phyloP scores from a whole-genome alignment of 805 yeast genomes.

The Saturnispora zaruensis region DNA sequence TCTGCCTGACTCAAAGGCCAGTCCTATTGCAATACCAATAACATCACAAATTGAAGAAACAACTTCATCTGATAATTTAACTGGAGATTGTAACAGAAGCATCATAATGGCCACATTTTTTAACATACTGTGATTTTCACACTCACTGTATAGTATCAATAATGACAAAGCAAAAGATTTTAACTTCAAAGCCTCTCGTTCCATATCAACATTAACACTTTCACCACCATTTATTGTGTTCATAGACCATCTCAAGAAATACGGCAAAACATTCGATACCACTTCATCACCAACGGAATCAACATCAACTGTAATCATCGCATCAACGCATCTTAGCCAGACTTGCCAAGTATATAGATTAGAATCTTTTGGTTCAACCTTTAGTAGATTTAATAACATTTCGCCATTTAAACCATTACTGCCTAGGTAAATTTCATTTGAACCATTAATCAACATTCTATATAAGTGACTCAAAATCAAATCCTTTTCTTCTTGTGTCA shows the following conservation, averaged over 20 bases:
- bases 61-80: slow-evolving; percentile 30
- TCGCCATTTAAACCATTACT: slow-evolving; percentile 14
- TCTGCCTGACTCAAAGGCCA: slow-evolving; percentile 33
- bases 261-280: slow-evolving; percentile 25
- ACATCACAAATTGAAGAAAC: slow-evolving; percentile 39
- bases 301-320: slow-evolving; percentile 39
- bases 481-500: slow-evolving; percentile 40
- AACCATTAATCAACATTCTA: slow-evolving; percentile 33
- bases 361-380: slow-evolving; percentile 25
- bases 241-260: slow-evolving; percentile 14
- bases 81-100: slow-evolving; percentile 34
- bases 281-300: slow-evolving; percentile 39
- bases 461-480: slow-evolving; percentile 42
- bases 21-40: slow-evolving; percentile 35
- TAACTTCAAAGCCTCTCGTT: slow-evolving; percentile 6
- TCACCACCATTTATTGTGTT: slow-evolving; percentile 6
- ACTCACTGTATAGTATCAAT: slow-evolving; percentile 38
- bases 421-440: slow-evolving; percentile 24
- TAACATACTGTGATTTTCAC: slow-evolving; percentile 43
- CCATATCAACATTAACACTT: background rate
- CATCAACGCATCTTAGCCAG: slow-evolving; percentile 33
- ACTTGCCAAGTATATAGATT: slow-evolving; percentile 30
- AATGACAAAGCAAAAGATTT: slow-evolving; percentile 23
- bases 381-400: slow-evolving; percentile 6
- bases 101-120: slow-evolving; percentile 36